phyloP scores from a whole-genome alignment of 331 rosid species.

The Rhamnella rubrinervis region DNA sequence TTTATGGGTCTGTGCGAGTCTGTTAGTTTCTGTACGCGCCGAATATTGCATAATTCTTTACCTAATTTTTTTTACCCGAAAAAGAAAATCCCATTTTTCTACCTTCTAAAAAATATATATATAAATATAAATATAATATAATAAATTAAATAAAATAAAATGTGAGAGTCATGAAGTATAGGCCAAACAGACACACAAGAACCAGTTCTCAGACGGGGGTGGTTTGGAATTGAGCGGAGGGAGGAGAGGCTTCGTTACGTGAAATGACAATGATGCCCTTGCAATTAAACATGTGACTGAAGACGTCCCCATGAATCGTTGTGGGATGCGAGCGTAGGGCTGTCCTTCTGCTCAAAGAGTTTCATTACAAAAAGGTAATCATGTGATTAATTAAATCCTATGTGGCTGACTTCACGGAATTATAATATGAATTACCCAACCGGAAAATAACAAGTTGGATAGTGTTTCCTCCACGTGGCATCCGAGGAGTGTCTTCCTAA shows the following conservation, averaged over 20 bases:
- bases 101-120: not conserved
- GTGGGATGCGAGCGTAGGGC: slow-evolving; percentile 10
- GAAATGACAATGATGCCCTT: slow-evolving; percentile 32
- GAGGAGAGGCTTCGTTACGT: not conserved
- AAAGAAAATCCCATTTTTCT: not conserved
- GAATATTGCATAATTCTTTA: slow-evolving; percentile 29
- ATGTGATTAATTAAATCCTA: slow-evolving; percentile 32
- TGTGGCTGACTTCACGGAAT: not conserved
- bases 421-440: too few species aligned
- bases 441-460: not conserved
- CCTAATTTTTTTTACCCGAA: not conserved
- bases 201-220: slow-evolving; percentile 6
- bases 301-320: slow-evolving; percentile 2
- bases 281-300: slow-evolving; percentile 26
- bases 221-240: not conserved
- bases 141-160: not conserved
- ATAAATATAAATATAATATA: not conserved
- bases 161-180: not conserved
- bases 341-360: slow-evolving; percentile 29
- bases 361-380: slow-evolving; percentile 30
- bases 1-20: slow-evolving; percentile 33
- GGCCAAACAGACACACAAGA: not conserved
- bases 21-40: slow-evolving; percentile 72
- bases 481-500: not conserved
- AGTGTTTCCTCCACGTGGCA: not conserved